Evolutionary conservation across 768 basidiomycete species (phyloP).

Genomic region (Termitomyces sp.): DNA sequence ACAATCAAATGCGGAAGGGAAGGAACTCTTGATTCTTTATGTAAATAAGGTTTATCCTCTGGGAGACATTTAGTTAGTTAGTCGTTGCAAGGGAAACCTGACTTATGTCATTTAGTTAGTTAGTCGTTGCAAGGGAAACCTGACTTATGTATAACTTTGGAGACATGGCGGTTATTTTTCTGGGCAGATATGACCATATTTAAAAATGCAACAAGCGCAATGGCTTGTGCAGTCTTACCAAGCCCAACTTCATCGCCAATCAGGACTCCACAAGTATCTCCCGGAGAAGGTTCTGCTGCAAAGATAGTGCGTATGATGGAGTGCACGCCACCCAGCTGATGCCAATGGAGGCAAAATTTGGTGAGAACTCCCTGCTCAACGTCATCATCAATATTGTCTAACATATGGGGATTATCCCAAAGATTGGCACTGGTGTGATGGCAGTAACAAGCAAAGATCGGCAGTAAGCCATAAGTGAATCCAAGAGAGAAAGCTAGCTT

Average conservation of each 20-base stretch:
- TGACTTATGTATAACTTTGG: constrained; percentile 4
- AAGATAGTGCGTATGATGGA: constrained; percentile 14
- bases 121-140: no score
- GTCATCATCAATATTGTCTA: not conserved
- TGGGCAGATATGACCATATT: constrained; percentile 6
- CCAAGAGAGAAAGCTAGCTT: constrained; percentile 13
- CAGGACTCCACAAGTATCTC: constrained; percentile 9
- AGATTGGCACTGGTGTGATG: constrained; percentile 14
- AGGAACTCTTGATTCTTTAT: no score
- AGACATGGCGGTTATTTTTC: not conserved
- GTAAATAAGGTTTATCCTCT: no score
- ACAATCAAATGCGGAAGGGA: no score
- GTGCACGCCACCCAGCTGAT: constrained; percentile 19
- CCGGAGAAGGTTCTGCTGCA: not conserved
- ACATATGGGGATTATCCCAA: constrained; percentile 9
- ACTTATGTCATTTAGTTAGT: no score
- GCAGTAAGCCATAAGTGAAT: constrained; percentile 12
- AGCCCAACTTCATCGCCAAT: constrained; percentile 23
- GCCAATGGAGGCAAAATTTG: constrained; percentile 17
- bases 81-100: no score
- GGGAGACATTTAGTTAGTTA: no score
- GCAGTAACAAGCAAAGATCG: constrained; percentile 16
- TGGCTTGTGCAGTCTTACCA: constrained; percentile 22
- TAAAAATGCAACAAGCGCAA: constrained; percentile 15
- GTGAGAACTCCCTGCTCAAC: not conserved